Evolutionary conservation across 2,329 filamentous ascomycete genomes (phyloP).

Genomic region (Cephalotrichum gorgonifer): DNA sequence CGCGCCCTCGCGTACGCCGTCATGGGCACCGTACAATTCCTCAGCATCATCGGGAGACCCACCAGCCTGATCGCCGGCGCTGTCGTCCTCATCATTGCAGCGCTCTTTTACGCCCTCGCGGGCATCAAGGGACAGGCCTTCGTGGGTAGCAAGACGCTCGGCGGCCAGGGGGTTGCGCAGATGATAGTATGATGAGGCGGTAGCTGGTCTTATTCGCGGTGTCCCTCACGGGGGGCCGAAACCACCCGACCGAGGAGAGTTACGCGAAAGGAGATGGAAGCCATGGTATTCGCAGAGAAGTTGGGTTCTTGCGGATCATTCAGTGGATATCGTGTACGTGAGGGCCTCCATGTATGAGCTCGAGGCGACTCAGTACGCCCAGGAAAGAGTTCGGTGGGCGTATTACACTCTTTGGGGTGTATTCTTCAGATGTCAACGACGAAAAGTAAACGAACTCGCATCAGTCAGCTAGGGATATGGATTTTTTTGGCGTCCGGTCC

Average conservation of each 20-base stretch:
- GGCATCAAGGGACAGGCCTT: constrained; percentile 77
- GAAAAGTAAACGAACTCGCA: not conserved
- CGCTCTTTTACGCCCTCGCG: constrained; percentile 69
- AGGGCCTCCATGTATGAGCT: not conserved
- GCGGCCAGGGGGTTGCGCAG: constrained; percentile 86
- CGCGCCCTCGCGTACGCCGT: constrained; percentile 75
- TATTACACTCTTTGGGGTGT: not conserved
- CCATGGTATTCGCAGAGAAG: not conserved
- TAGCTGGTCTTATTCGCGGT: too few species aligned
- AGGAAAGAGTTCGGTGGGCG: not conserved
- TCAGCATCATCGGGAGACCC: constrained; percentile 55
- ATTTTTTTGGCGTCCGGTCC: not conserved
- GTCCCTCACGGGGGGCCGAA: too few species aligned
- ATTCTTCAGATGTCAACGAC: not conserved
- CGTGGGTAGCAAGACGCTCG: constrained; percentile 89
- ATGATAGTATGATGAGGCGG: constrained; percentile 70
- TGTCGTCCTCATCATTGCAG: constrained; percentile 67
- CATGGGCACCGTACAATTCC: constrained; percentile 78
- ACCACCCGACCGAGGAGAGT: too few species aligned
- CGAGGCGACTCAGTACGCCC: not conserved
- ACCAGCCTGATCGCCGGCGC: constrained; percentile 80
- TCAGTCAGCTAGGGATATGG: not conserved
- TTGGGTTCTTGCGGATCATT: too few species aligned
- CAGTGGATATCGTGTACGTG: too few species aligned
- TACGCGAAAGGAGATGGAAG: not conserved